Evolutionary conservation across 169 alveolate genomes (phyloP).

Genomic region (Amoebophrya sp.): DNA sequence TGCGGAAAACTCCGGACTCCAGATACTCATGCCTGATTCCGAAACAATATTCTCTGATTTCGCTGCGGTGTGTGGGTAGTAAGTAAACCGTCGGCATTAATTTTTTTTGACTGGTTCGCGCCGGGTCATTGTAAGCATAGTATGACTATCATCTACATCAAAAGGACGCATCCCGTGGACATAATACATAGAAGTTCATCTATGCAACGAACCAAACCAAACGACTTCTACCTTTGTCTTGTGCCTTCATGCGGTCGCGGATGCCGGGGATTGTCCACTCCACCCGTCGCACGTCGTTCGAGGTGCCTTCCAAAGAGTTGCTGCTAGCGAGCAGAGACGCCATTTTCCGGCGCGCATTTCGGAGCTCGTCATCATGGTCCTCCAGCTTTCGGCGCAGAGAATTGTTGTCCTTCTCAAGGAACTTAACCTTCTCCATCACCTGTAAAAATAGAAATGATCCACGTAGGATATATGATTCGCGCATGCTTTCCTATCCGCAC

Average conservation of each 20-base stretch:
- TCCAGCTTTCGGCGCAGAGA: not conserved
- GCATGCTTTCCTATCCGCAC: too few relatives aligned
- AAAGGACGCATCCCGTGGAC: too few relatives aligned
- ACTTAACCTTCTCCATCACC: conserved; percentile 8
- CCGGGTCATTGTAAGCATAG: too few relatives aligned
- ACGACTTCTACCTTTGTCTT: conserved; percentile 11
- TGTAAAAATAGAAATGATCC: not conserved
- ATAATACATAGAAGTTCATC: too few relatives aligned
- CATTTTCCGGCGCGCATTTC: not conserved
- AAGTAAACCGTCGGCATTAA: too few relatives aligned
- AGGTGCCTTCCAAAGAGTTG: not conserved
- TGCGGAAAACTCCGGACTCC: conserved; percentile 38
- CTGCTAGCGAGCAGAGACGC: not conserved
- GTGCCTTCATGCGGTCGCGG: conserved; percentile 10
- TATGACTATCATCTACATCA: too few relatives aligned
- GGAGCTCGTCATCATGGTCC: not conserved
- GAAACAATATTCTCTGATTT: too few relatives aligned
- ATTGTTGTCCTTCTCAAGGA: not conserved
- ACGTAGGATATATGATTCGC: too few relatives aligned
- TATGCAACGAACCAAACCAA: too few relatives aligned
- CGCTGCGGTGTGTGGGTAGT: too few relatives aligned
- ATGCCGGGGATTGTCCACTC: conserved; percentile 36
- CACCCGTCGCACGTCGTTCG: conserved; percentile 23
- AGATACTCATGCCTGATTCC: conserved; percentile 26
- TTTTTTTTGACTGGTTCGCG: too few relatives aligned